Evolutionary conservation across 331 rosid species (phyloP), one percentile per base, ranked within the genome.

Genomic region (Malus hybrid): DNA sequence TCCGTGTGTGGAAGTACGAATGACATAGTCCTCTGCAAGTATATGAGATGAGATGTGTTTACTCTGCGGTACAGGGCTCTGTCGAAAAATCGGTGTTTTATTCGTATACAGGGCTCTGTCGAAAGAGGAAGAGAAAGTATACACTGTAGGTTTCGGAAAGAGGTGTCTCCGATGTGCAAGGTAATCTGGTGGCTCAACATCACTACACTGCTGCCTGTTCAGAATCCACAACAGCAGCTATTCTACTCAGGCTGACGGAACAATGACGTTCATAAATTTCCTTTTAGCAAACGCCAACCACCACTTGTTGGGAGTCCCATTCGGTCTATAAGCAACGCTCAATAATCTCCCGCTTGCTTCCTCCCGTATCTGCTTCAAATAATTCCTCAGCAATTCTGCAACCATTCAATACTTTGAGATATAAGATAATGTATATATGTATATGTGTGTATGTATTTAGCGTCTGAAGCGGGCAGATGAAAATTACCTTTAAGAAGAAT

Each of bases 221-320:
- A 44, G 55, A 60, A 36, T 77, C 81, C 22, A 72, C 29, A 52
- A 50, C 16, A 77, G 78, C 16, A 77, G 76, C 75, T 73, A 59
- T 85, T 87, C 86, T 87, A 14, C 5, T 50, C 55, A 15, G 55
- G 55, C 55, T 69, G 90, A 85, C 29, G 88, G 99, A 39, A 72
- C 79, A 74, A 94, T 92, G 77, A 86, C 82, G 80, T 94, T 94
- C 99, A 94, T 87, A 67, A 92, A 94, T 81, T 94, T 92, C 86
- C 99, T 92, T 86, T 94, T 92, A 1, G 97, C 97, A 92, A 94
- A 94, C 75, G 99, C 97, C 85, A 92, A 39, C 99, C 97, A 94
- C 99, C 99, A 94, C 83, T 94, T 94, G 72, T 94, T 94, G 48
- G 99, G 99, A 76, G 97, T 94, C 65, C 99, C 99, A 65, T 94